Conservation (phyloP, 176 grass and related monocot species). For the Tillandsia leiboldiana region DNA sequence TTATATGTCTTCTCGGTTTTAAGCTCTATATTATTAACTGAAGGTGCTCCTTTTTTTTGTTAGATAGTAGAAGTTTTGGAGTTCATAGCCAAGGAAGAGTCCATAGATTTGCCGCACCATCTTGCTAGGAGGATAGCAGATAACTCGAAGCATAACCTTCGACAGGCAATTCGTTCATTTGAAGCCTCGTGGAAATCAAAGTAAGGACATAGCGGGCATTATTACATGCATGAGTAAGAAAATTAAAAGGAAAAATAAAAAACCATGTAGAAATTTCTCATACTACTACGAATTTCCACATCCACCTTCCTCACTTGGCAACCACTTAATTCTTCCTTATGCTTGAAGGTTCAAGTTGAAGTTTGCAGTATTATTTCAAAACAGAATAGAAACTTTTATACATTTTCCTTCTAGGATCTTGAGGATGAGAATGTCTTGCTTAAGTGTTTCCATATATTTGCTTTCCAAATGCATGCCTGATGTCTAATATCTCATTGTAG, state of each 20-base stretch:
- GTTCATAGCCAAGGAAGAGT: slow-evolving; percentile 45
- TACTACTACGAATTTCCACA: no score
- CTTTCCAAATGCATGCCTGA: no score
- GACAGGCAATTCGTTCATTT: slow-evolving; percentile 68
- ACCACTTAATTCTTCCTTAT: no score
- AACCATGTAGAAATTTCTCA: no score
- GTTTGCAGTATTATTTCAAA: no score
- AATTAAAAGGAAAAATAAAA: neutral
- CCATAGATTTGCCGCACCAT: slow-evolving; percentile 41
- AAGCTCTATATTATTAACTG: neutral
- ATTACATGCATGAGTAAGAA: neutral
- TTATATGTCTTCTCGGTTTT: neutral
- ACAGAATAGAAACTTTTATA: no score
- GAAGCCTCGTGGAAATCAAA: slow-evolving; percentile 58
- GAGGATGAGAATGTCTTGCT: no score
- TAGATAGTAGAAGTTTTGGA: slow-evolving; percentile 61
- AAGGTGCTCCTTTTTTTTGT: slow-evolving; percentile 6
- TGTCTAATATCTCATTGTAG: no score
- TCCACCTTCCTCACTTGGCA: no score
- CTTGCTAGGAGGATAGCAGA: slow-evolving; percentile 42
- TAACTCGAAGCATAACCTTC: slow-evolving; percentile 43
- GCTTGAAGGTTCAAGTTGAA: no score
- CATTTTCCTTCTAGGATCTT: no score
- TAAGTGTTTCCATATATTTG: no score
- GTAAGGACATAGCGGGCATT: slow-evolving; percentile 27